Base-by-base conservation (phyloP, 331 rosid species). In the Pyracantha coccinea region DNA sequence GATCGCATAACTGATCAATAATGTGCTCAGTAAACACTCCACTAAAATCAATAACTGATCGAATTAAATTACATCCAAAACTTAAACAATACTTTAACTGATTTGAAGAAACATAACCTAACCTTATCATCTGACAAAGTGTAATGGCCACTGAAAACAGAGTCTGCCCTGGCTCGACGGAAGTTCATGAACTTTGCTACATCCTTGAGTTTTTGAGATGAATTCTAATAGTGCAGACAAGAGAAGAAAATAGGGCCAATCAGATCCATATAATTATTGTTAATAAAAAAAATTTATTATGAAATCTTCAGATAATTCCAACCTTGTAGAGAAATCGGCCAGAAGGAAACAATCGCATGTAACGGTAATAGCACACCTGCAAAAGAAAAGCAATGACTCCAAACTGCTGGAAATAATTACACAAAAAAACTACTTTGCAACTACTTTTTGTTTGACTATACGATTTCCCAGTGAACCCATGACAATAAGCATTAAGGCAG, bases 251-350 rank as follows among this genome's bases (percentile, higher is more conserved):
- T 69, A 76, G 64, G 14, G 38, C 66, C 21, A 74, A 73, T 78
- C 76, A 75, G 82, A 60, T 62, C 79, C 4, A 29, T 38, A 72
- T 75, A 57, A 32, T 52, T 15, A 24, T 14, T 14, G 23, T 53
- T 75, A 29, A 24, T 72, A 17, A 55, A 19, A 19, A 25, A 0
- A 4, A 4, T 45, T 9, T 3, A 17, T 13, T 24, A 11, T 38
- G 78, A 62, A 75, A 57, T 12, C 32, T 28, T 68, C 59, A 16
- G 25, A 71, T 69, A 75, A 35, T 25, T 61, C 70, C 60, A 78
- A 93, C 99, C 97, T 94, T 92, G 82, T 94, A 94, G 66, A 94
- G 93, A 73, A 94, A 94, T 69, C 91, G 79, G 41, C 97, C 99
- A 44, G 99, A 90, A 66, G 95, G 92, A 47, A 85, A 94, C 79